phyloP scores from a whole-genome alignment of 2,329 filamentous ascomycete species.

The Fusarium palustre region DNA sequence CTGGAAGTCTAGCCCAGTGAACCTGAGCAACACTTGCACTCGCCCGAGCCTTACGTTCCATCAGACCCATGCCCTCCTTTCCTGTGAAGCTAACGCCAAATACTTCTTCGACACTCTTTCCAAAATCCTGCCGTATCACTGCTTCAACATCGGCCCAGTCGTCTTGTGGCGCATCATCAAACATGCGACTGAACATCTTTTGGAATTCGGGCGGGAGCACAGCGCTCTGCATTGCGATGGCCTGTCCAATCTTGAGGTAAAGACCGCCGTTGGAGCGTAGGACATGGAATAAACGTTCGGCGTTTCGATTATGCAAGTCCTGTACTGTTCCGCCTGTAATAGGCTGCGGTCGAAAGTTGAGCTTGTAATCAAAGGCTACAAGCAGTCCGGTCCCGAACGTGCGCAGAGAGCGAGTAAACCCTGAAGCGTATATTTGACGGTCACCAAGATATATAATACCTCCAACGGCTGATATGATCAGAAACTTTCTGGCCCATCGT shows the following conservation, averaged over 20 bases:
- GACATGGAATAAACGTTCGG: slow-evolving; percentile 83
- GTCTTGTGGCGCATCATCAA: slow-evolving; percentile 96
- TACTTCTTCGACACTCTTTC: slow-evolving; percentile 85
- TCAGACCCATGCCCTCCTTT: slow-evolving; percentile 73
- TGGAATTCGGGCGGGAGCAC: slow-evolving; percentile 94
- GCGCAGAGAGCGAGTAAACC: slow-evolving; percentile 79
- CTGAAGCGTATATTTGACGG: slow-evolving; percentile 79
- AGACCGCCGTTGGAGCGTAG: slow-evolving; percentile 89
- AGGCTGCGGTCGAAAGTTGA: slow-evolving; percentile 90
- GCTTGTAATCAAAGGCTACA: slow-evolving; percentile 92
- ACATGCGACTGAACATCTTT: slow-evolving; percentile 96
- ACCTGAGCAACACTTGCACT: slow-evolving; percentile 97
- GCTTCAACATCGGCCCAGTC: slow-evolving; percentile 85
- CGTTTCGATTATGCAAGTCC: slow-evolving; percentile 85
- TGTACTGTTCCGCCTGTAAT: slow-evolving; percentile 77
- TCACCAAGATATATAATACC: slow-evolving; percentile 77
- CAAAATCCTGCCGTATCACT: slow-evolving; percentile 91
- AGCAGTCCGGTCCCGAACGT: slow-evolving; percentile 85
- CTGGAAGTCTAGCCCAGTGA: slow-evolving; percentile 87
- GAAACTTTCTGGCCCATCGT: slow-evolving; percentile 81
- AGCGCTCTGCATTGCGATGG: slow-evolving; percentile 97
- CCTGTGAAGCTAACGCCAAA: slow-evolving; percentile 88
- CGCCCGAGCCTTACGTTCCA: slow-evolving; percentile 72
- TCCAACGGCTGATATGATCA: slow-evolving; percentile 69
- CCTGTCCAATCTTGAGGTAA: slow-evolving; percentile 98